Evolutionary conservation across 306 rosid species (phyloP).

Genomic region (Hippophae gyantsensis): DNA sequence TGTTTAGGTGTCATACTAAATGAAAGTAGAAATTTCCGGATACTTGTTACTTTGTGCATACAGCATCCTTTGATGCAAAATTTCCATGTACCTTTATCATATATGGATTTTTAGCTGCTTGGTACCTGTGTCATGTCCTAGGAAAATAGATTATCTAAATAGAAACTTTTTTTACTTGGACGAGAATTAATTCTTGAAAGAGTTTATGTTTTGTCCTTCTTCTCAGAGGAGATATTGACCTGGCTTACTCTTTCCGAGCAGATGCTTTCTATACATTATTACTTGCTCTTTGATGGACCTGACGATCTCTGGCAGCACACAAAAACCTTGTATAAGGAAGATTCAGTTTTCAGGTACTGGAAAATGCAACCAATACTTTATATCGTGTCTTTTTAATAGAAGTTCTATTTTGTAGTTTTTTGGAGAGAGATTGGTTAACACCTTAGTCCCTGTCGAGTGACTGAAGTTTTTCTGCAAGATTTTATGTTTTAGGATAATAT

Average conservation of each 20-base stretch:
- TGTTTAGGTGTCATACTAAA: no score
- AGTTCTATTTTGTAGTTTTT: background rate
- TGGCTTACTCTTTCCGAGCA: constrained; percentile 22
- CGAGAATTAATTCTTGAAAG: background rate
- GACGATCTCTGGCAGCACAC: constrained; percentile 77
- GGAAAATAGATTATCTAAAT: no score
- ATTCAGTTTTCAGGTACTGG: constrained; percentile 64
- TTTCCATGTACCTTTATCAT: no score
- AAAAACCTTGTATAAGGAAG: constrained; percentile 50
- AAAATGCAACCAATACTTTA: background rate
- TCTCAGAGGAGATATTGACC: background rate
- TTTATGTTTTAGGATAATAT: no score
- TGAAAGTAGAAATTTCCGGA: no score
- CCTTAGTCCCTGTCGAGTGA: no score
- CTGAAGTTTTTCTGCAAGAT: no score
- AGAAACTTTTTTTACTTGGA: background rate
- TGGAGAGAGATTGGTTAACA: background rate
- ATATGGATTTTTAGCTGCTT: no score
- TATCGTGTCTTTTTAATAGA: background rate
- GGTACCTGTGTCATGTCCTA: no score
- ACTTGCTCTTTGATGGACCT: constrained; percentile 78
- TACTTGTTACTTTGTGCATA: no score
- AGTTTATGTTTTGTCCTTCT: constrained; percentile 8
- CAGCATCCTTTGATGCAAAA: no score
- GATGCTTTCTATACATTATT: constrained; percentile 92